Percentiles rank a stretch among this genome's conserved stretches.
Evolutionary conservation across 345 rosid genomes (phyloP).

Genomic region (Jatropha curcas): DNA sequence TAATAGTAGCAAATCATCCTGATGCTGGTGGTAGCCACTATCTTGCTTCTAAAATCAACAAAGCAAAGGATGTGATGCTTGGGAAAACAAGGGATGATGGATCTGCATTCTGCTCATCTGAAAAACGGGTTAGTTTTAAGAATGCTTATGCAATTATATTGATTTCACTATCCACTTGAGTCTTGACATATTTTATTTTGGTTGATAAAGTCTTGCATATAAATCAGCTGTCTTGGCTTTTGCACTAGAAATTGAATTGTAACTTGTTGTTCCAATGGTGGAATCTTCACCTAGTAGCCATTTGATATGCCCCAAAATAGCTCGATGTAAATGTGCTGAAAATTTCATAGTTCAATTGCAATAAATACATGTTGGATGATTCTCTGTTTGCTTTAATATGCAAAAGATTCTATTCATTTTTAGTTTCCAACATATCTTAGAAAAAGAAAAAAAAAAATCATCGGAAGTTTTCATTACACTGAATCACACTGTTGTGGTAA

Average conservation of each 20-base stretch:
- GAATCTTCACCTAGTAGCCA: too few relatives aligned
- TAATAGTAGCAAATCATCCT: conserved; percentile 92
- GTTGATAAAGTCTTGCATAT: background rate
- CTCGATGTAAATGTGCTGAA: background rate
- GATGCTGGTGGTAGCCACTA: conserved; percentile 95
- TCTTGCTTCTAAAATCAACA: conserved; percentile 88
- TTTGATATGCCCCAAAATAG: background rate
- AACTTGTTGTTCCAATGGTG: too few relatives aligned
- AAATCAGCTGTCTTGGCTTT: background rate
- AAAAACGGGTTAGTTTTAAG: background rate
- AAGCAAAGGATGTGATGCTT: conserved; percentile 82
- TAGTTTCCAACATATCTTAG: too few relatives aligned
- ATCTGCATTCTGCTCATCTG: conserved; percentile 56
- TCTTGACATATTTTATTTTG: background rate
- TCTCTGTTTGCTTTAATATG: too few relatives aligned
- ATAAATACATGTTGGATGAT: background rate
- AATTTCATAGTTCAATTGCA: background rate
- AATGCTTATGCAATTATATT: background rate
- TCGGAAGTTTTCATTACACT: too few relatives aligned
- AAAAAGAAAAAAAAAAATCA: too few relatives aligned
- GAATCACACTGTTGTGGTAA: too few relatives aligned
- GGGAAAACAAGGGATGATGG: conserved; percentile 67
- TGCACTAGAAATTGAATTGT: background rate
- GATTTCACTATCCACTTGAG: background rate
- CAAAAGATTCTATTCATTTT: too few relatives aligned